These are phyloP conservation scores for Cadophora gregata DNA, from an alignment of 2,329 filamentous ascomycete species.

Conservation along the genomic window DNA sequence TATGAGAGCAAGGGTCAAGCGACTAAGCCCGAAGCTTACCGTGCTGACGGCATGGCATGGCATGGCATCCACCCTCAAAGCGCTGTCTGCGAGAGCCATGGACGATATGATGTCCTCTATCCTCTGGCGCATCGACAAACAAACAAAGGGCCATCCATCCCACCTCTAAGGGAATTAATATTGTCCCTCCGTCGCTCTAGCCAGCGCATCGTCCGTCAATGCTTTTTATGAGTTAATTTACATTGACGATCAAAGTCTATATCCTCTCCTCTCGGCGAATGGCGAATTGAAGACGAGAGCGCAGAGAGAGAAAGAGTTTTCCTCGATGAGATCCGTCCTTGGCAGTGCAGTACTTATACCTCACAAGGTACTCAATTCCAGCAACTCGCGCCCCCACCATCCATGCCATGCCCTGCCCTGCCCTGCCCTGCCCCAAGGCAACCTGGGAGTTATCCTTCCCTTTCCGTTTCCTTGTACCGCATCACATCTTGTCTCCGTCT, in stretches of 20 bases:
- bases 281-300: not conserved
- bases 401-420: no score
- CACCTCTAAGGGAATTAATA: not conserved
- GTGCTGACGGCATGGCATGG: no score
- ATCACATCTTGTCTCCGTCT: not conserved
- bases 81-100: not conserved
- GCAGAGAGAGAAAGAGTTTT: not conserved
- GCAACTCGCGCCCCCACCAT: no score
- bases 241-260: conserved; percentile 5
- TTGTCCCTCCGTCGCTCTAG: not conserved
- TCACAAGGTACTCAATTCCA: no score
- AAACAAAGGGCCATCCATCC: not conserved
- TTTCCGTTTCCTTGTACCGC: not conserved
- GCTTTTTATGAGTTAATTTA: not conserved
- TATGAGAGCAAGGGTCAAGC: not conserved
- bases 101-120: not conserved
- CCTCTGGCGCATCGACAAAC: not conserved
- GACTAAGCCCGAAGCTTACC: not conserved
- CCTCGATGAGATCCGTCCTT: no score
- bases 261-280: no score
- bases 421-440: not conserved
- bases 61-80: not conserved
- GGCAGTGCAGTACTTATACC: no score
- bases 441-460: no score
- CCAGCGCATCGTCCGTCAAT: not conserved